Base-by-base conservation (phyloP, 257 asterid genomes). In the Solanum bukasovii region DNA sequence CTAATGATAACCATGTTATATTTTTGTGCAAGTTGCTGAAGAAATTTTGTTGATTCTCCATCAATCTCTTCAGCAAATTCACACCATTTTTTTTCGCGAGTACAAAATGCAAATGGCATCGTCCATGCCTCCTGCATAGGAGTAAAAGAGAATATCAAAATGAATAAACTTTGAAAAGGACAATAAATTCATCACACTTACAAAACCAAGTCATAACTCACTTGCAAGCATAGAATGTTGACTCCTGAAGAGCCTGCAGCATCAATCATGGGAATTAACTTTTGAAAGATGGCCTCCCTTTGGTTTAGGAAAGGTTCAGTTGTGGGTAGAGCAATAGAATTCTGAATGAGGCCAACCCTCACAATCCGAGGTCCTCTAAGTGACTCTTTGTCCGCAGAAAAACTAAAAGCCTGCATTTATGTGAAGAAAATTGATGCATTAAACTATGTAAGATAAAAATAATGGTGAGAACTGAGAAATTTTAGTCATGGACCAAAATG, bases 101-200 rank as follows among this genome's bases (percentile, higher is more conserved):
- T 97, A 92, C 99, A 97, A 89, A 97, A 96, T 68, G 98, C 99
- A 92, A 97, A 97, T 38, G 99, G 99, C 99, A 97, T 97, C 90
- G 87, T 95, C 99, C 99, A 97, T 27, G 98, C 98, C 91, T 97
- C 99, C 99, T 97, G 90, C 87, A 90, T 38, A 79, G 67, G 59
- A 49, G 75, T 74, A 37, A 49, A 35, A 75, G 46, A 44, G 21
- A 67, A 87, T 49, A 49, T 10, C 40, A 67, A 23, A 18, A 38
- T 20, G 52, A 86, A 90, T 71, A 90, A 82, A 81, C 85, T 70
- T 85, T 59, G 71, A 67, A 56, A 33, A 87, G 70, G n/a, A 61
- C 20, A n/a, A 71, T 40, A 29, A 33, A 40, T 33, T 70, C 87
- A 67, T 12, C 78, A 71, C n/a, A 16, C 89, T 79, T 82, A 56